Percentiles rank a stretch among this genome's conserved stretches.
These are phyloP conservation scores for Poteriospumella lacustris DNA, from an alignment of 108 stramenopile genomes.

Conservation along the genomic window DNA sequence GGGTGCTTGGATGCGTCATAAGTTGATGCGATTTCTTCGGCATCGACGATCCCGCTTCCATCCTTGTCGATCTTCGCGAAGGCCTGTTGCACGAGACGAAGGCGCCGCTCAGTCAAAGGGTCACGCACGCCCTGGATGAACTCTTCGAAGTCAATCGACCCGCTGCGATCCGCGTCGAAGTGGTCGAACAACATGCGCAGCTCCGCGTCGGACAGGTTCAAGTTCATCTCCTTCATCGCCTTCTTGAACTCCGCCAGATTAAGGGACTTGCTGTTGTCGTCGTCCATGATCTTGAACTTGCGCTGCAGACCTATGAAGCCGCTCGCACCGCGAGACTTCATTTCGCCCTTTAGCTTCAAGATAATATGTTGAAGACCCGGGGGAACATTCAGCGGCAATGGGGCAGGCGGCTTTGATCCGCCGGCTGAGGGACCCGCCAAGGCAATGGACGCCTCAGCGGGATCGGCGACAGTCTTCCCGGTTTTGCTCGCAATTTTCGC, in stretches of 20 bases:
- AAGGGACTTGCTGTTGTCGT: conserved; percentile 35
- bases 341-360: conserved; percentile 4
- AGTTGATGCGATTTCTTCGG: conserved; percentile 30
- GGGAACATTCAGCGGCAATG: too few relatives aligned
- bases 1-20: conserved; percentile 49
- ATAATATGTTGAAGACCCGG: conserved; percentile 23
- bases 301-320: conserved; percentile 18
- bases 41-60: conserved; percentile 30
- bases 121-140: conserved; percentile 44
- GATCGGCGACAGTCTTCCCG: background rate
- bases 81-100: conserved; percentile 32
- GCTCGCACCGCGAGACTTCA: conserved; percentile 22
- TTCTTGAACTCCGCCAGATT: conserved; percentile 44
- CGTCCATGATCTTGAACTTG: conserved; percentile 47
- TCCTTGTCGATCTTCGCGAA: conserved; percentile 36
- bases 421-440: background rate
- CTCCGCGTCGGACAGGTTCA: conserved; percentile 38
- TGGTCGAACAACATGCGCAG: conserved; percentile 37
- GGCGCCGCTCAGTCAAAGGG: conserved; percentile 27
- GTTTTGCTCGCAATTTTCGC: background rate
- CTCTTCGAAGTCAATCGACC: conserved; percentile 42
- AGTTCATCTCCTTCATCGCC: conserved; percentile 41
- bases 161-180: conserved; percentile 45
- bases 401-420: background rate
- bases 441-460: background rate